phyloP scores from a whole-genome alignment of 192 early-diverging fungal species.

The Coemansia sp. region DNA sequence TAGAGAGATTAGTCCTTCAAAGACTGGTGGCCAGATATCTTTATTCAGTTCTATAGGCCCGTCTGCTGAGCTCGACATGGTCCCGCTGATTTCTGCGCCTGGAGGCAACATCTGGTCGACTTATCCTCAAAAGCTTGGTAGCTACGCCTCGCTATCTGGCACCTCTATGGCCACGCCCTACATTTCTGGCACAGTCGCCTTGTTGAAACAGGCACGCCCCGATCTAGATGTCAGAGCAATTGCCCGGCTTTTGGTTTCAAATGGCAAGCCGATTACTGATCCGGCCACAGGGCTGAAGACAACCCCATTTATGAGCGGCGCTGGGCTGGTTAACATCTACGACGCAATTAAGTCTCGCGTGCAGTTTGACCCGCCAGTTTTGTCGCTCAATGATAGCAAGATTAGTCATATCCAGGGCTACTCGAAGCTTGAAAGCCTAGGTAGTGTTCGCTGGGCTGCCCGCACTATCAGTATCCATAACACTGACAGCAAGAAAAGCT shows the following conservation, averaged over 20 bases:
- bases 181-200: conserved; percentile 66
- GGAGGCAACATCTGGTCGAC: conserved; percentile 71
- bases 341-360: conserved; percentile 58
- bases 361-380: conserved; percentile 55
- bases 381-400: conserved; percentile 56
- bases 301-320: conserved; percentile 57
- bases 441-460: conserved; percentile 19
- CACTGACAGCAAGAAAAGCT: conserved; percentile 20
- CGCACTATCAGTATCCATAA: conserved; percentile 32
- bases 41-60: conserved; percentile 67
- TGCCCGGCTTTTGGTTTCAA: conserved; percentile 48
- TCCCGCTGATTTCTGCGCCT: conserved; percentile 64
- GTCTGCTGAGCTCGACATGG: conserved; percentile 60
- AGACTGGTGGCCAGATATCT: conserved; percentile 56
- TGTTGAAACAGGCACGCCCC: conserved; percentile 59
- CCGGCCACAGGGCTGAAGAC: conserved; percentile 31
- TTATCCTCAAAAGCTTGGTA: conserved; percentile 46
- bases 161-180: conserved; percentile 85
- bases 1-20: conserved; percentile 18
- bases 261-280: conserved; percentile 56
- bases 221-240: conserved; percentile 19
- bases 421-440: conserved; percentile 2
- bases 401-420: conserved; percentile 11
- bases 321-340: conserved; percentile 74
- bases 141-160: conserved; percentile 58